Evolutionary conservation across 2,329 filamentous ascomycete species (phyloP).

Genomic region (Nemania sp.): DNA sequence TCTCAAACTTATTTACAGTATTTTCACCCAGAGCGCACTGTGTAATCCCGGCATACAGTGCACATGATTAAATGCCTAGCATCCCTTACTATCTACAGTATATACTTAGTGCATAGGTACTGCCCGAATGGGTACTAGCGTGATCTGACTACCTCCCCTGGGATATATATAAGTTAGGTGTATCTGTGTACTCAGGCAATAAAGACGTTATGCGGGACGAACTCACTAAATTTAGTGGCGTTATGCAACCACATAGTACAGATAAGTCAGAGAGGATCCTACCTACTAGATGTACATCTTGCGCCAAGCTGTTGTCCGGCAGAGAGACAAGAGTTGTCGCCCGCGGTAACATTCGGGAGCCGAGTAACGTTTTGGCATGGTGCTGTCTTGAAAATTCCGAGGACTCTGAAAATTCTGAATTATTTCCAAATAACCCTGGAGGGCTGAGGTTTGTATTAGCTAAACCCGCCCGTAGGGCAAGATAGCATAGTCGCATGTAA

Average conservation of each 20-base stretch:
- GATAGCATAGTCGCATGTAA: neutral
- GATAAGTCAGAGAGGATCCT: conserved; percentile 1
- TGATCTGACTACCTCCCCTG: too few relatives aligned
- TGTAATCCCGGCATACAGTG: neutral
- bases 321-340: neutral
- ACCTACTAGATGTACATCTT: too few relatives aligned
- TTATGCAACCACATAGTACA: conserved; percentile 7
- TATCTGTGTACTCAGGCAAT: neutral
- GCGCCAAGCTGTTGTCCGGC: conserved; percentile 4
- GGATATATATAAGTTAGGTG: neutral
- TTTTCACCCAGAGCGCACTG: neutral
- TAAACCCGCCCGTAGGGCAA: neutral
- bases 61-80: neutral
- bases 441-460: neutral
- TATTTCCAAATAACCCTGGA: too few relatives aligned
- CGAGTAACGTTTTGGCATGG: neutral
- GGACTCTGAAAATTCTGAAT: too few relatives aligned
- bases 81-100: too few relatives aligned
- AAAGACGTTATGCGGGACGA: conserved; percentile 4
- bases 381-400: neutral
- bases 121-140: neutral
- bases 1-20: neutral
- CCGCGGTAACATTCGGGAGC: conserved; percentile 1
- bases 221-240: conserved; percentile 9
- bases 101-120: neutral